These are phyloP conservation scores for Didymella glomerata DNA, from an alignment of 2,329 filamentous ascomycete genomes.

Conservation along the genomic window DNA sequence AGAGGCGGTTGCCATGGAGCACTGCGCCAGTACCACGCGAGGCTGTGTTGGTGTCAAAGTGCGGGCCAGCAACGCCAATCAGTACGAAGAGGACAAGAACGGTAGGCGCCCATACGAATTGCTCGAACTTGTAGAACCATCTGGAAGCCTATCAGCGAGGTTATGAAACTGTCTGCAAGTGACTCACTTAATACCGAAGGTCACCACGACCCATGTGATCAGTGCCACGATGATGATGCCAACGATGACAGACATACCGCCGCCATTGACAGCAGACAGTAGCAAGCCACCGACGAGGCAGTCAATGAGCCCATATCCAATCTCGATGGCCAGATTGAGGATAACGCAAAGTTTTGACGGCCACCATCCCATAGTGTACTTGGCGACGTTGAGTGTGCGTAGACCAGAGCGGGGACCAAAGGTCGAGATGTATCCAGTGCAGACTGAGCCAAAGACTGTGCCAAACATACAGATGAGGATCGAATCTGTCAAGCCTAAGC, in stretches of 20 bases:
- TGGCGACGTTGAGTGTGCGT: constrained; percentile 48
- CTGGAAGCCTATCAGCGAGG: neutral
- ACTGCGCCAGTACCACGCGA: constrained; percentile 60
- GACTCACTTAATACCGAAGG: constrained; percentile 33
- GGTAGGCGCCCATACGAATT: constrained; percentile 37
- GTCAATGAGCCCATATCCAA: constrained; percentile 66
- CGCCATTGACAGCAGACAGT: constrained; percentile 65
- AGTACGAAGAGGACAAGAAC: constrained; percentile 39
- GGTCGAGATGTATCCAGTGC: constrained; percentile 35
- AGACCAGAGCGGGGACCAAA: constrained; percentile 33
- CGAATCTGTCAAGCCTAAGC: constrained; percentile 30
- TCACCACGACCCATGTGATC: constrained; percentile 35
- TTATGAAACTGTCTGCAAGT: neutral
- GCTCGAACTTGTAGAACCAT: constrained; percentile 40
- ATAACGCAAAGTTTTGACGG: constrained; percentile 66
- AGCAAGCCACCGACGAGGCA: constrained; percentile 69
- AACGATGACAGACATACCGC: constrained; percentile 64
- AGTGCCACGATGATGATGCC: constrained; percentile 66
- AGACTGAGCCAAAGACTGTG: constrained; percentile 33
- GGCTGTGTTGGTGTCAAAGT: constrained; percentile 63
- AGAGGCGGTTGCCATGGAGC: constrained; percentile 65
- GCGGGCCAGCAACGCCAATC: constrained; percentile 42
- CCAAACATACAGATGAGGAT: constrained; percentile 34
- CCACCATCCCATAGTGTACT: constrained; percentile 70
- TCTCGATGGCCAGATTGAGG: constrained; percentile 64